A percentile compares a stretch with the other conserved stretches of the same genome.
Conservation (phyloP, 2,329 filamentous ascomycete genomes). For the Leptographium radiaticola region DNA sequence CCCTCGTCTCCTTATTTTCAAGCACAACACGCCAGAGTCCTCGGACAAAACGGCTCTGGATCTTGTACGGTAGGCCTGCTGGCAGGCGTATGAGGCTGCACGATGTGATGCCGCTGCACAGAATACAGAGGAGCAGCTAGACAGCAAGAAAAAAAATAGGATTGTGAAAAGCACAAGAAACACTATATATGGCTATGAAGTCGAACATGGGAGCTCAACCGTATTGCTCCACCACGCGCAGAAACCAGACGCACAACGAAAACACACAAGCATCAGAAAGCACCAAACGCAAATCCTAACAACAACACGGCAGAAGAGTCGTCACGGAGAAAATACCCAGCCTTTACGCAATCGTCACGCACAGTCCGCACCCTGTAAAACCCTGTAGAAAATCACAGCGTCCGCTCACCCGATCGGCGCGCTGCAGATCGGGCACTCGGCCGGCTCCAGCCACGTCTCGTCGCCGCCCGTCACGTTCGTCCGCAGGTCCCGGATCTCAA, state of each 20-base stretch:
- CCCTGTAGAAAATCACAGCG: too few relatives aligned
- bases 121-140: too few relatives aligned
- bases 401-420: slow-evolving; percentile 1
- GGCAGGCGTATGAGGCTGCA: too few relatives aligned
- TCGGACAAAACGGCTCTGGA: not conserved
- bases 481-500: slow-evolving; percentile 40
- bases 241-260: not conserved
- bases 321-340: not conserved
- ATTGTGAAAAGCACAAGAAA: too few relatives aligned
- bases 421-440: slow-evolving; percentile 37
- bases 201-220: too few relatives aligned
- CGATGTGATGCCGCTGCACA: too few relatives aligned
- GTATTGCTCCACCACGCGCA: not conserved
- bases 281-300: not conserved
- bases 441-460: slow-evolving; percentile 39
- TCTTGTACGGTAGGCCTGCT: not conserved
- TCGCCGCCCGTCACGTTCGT: slow-evolving; percentile 32
- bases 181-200: too few relatives aligned
- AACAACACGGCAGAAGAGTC: not conserved
- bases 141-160: too few relatives aligned
- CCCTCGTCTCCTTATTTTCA: slow-evolving; percentile 39
- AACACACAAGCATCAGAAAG: not conserved
- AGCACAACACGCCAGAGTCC: slow-evolving; percentile 15
- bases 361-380: not conserved
- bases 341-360: not conserved